phyloP scores from a whole-genome alignment of 1,284 basidiomycete genomes.

The Ustilago sp. region DNA sequence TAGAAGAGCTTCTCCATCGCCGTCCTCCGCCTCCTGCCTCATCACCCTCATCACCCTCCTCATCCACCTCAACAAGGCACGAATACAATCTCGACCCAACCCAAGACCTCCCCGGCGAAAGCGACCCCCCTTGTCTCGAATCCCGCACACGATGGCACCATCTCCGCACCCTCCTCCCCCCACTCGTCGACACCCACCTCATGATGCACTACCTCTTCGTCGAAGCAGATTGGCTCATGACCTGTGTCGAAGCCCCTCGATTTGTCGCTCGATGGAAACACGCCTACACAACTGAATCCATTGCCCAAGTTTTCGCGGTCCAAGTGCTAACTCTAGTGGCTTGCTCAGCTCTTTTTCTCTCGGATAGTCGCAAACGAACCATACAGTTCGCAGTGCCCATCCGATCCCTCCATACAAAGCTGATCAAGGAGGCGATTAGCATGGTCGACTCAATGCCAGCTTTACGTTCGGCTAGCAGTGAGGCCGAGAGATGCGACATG shows the following conservation, averaged over 20 bases:
- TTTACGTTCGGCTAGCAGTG: constrained; percentile 12
- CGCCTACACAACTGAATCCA: constrained; percentile 27
- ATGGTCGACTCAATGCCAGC: constrained; percentile 32
- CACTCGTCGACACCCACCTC: constrained; percentile 35
- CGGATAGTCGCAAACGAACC: constrained; percentile 30
- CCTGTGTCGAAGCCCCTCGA: constrained; percentile 17
- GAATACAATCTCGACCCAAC: constrained; percentile 11
- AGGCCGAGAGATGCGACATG: constrained; percentile 26
- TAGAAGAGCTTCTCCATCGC: constrained; percentile 22
- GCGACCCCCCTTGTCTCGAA: constrained; percentile 20
- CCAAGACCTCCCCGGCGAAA: constrained; percentile 17
- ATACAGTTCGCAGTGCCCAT: constrained; percentile 28
- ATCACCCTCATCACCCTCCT: background rate
- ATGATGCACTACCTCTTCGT: constrained; percentile 34
- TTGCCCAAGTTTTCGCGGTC: constrained; percentile 29
- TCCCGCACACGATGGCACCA: constrained; percentile 26
- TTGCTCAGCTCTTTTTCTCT: constrained; percentile 21
- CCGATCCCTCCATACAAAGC: constrained; percentile 25
- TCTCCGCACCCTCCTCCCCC: constrained; percentile 23
- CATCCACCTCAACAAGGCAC: background rate
- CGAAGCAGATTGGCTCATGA: constrained; percentile 37
- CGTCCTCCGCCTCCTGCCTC: background rate
- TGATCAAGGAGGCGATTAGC: constrained; percentile 29
- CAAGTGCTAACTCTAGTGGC: constrained; percentile 25
- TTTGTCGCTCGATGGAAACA: constrained; percentile 34